Conservation (phyloP, 495 filamentous ascomycete species). For the Penicillium nucicola region DNA sequence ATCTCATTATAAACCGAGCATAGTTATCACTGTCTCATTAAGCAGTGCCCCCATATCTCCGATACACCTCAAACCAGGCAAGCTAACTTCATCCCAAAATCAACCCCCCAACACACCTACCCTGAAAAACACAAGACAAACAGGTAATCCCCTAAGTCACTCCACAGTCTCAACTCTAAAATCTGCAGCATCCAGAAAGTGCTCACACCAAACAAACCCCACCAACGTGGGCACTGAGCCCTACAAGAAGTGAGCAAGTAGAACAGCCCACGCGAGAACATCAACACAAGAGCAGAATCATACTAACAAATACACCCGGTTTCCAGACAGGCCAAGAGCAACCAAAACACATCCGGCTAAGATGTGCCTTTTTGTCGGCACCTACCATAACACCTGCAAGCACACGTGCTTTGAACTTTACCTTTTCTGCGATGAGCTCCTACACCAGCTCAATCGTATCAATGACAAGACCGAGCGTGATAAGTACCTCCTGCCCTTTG, state of each 20-base stretch:
- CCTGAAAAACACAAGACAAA: neutral
- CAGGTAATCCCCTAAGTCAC: too few relatives aligned
- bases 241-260: neutral
- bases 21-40: neutral
- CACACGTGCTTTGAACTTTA: constrained; percentile 22
- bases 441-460: constrained; percentile 16
- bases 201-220: too few relatives aligned
- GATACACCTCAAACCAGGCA: neutral
- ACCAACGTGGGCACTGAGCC: too few relatives aligned
- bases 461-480: constrained; percentile 4
- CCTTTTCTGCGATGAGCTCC: constrained; percentile 16
- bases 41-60: neutral
- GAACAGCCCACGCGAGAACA: neutral
- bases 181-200: too few relatives aligned
- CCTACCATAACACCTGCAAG: constrained; percentile 14
- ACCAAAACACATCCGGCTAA: neutral
- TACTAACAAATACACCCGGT: neutral
- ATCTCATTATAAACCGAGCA: too few relatives aligned
- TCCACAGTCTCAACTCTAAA: too few relatives aligned
- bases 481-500: constrained; percentile 3
- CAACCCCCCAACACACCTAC: neutral
- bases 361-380: constrained; percentile 22
- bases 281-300: neutral
- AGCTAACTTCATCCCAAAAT: neutral
- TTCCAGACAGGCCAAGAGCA: neutral